Evolutionary conservation across 2,329 filamentous ascomycete genomes (phyloP), one percentile per base, ranked within the genome.

Genomic region (Delphinella strobiligena): DNA sequence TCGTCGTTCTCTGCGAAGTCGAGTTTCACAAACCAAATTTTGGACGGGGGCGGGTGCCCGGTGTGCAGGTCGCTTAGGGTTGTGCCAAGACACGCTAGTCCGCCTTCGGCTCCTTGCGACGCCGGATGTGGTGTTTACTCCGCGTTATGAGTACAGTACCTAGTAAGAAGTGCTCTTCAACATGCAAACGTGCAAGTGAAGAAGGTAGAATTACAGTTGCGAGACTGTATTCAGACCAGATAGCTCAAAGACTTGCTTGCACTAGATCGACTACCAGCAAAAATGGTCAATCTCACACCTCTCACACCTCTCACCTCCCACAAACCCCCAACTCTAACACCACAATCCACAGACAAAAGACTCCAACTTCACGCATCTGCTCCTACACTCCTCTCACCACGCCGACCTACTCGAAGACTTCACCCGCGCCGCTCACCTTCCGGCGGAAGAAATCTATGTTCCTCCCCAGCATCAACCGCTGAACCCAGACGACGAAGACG

Each of bases 401-500:
- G 82, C 81, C 40, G 83, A 88, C 62, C 74, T 87, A 46, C 81
- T 88, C 49, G 84, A 89, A 50, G 63, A 64, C 46, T 69, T 69
- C 54, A 67, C 62, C 4, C 57, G 55, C 34, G 53, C 61, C 46
- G 22, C 22, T 12, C 56, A 58, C 37, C 54, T 63, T 4, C 51
- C 56, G 3, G 58, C 62, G 45, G 84, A 91, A 62, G 82, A 88
- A 41, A 83, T 91, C 55, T 82, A 83, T 59, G 81, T 93, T n/a
- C 76, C 81, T 24, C 76, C 77, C 5, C 75, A 85, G 46, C 76
- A 87, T 55, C 82, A 86, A 57, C 85, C 84, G 31, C 71, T 87
- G 54, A 89, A 91, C 56, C 84, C 85, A 0, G 84, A 91, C 60
- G 84, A 91, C 57, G 83, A 91, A 61, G 85, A 91, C 54, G 84